phyloP scores from a whole-genome alignment of 306 rosid species.

The Quercus bicolor region DNA sequence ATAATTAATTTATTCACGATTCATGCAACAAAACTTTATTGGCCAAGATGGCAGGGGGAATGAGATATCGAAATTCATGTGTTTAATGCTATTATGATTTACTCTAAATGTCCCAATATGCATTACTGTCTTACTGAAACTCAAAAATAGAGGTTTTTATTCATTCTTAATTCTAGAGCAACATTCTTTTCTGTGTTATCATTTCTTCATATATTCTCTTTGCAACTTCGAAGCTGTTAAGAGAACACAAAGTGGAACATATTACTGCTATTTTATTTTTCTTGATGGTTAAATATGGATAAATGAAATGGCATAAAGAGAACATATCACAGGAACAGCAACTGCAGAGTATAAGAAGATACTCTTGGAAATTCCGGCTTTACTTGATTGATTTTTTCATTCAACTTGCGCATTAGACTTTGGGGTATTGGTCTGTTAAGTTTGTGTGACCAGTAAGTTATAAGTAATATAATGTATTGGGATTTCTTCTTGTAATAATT shows the following conservation, averaged over 20 bases:
- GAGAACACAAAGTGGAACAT: background rate
- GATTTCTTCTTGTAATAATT: background rate
- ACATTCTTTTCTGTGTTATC: background rate
- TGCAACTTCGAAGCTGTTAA: background rate
- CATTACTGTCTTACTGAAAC: background rate
- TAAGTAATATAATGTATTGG: background rate
- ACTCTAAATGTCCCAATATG: background rate
- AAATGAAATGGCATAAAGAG: background rate
- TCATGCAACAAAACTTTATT: background rate
- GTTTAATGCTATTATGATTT: background rate
- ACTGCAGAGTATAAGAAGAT: background rate
- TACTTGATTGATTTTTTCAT: background rate
- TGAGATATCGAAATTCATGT: background rate
- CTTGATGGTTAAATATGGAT: background rate
- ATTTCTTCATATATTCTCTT: background rate
- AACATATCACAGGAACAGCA: background rate
- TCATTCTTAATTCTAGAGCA: background rate
- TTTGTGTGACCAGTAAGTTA: background rate
- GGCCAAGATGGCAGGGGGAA: background rate
- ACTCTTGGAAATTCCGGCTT: background rate
- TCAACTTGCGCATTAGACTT: background rate
- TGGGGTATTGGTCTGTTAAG: background rate
- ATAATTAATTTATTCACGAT: background rate
- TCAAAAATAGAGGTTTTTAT: background rate
- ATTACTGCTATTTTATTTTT: background rate